Base-by-base conservation (phyloP, 371 early-diverging fungal species). In the Mucor plumbeus region DNA sequence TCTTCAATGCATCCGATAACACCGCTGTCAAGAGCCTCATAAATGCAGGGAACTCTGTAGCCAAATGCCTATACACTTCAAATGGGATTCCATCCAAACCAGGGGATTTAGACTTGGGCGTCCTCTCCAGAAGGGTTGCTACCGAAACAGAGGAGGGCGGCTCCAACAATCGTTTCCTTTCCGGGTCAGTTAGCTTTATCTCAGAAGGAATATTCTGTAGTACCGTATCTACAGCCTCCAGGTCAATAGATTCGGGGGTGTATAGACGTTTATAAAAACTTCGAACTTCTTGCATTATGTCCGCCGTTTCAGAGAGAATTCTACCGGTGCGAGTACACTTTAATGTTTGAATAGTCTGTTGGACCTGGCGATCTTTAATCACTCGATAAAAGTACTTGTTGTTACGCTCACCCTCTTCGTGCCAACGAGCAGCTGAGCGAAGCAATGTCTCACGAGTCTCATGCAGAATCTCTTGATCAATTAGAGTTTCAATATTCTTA, bases 71-170 rank as follows among this genome's bases (percentile, higher is more conserved):
- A 47, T 73, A 72, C 5, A 77, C 17, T 36, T 76, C 76, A 63
- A 74, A 81, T 21, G 73, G 72, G 7, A 81, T 15, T 2, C 76
- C 81, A 53, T 77, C 74, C 7, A 68, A 15, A 0, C 81, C 72
- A 33, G 77, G 77, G 1, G 38, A 38, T 26, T 26, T 26, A 26
- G 26, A 1, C 26, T 26, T 26, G 1, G 26, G 26, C 1, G 26
- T 26, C 1, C 3, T 1, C 1, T 26, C 26, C 26, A 26, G 26
- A 26, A 26, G 1, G 26, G 26, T 26, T n/a, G n/a, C n/a, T n/a
- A n/a, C n/a, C n/a, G n/a, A n/a, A 26, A 1, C 26, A 26, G 26
- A 3, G 3, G 26, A 26, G 26, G 26, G 26, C 3, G 26, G 1
- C 3, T 26, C 26, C 26, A 26, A 26, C 3, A 26, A 26, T 1